Conservation (phyloP, 345 rosid genomes). For the Microthlaspi erraticum region DNA sequence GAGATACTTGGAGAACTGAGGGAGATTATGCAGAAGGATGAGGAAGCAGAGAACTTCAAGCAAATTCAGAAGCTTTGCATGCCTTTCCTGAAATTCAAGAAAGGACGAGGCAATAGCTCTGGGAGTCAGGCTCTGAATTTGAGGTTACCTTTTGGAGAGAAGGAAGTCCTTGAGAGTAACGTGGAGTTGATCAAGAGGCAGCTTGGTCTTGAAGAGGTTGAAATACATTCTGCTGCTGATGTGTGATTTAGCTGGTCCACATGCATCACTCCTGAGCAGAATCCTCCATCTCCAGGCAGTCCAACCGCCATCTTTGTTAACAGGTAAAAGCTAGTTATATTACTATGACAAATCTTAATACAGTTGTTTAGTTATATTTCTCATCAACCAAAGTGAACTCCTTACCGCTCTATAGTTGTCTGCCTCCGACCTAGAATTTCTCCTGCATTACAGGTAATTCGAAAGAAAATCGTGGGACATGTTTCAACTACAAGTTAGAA, state of each 20-base stretch:
- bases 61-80: slow-evolving; percentile 73
- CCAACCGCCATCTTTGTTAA: slow-evolving; percentile 79
- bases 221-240: slow-evolving; percentile 57
- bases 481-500: slow-evolving; percentile 33
- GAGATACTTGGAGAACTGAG: slow-evolving; percentile 70
- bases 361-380: too few species aligned
- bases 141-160: slow-evolving; percentile 86
- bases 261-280: slow-evolving; percentile 58
- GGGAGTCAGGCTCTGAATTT: slow-evolving; percentile 80
- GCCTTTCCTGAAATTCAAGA: slow-evolving; percentile 93
- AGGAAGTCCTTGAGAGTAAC: slow-evolving; percentile 76
- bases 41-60: slow-evolving; percentile 65
- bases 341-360: not conserved
- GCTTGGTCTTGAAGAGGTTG: slow-evolving; percentile 69
- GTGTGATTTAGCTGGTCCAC: slow-evolving; percentile 58
- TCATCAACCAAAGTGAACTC: not conserved
- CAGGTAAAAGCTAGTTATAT: slow-evolving; percentile 45
- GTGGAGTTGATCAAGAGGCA: slow-evolving; percentile 80
- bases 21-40: slow-evolving; percentile 65
- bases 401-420: not conserved
- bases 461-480: slow-evolving; percentile 7
- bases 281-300: slow-evolving; percentile 82
- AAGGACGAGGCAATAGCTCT: slow-evolving; percentile 73
- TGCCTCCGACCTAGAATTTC: slow-evolving; percentile 13
- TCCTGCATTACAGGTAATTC: slow-evolving; percentile 16